These are phyloP conservation scores for Hibiscus trionum DNA, from an alignment of 345 rosid species.

Conservation along the genomic window DNA sequence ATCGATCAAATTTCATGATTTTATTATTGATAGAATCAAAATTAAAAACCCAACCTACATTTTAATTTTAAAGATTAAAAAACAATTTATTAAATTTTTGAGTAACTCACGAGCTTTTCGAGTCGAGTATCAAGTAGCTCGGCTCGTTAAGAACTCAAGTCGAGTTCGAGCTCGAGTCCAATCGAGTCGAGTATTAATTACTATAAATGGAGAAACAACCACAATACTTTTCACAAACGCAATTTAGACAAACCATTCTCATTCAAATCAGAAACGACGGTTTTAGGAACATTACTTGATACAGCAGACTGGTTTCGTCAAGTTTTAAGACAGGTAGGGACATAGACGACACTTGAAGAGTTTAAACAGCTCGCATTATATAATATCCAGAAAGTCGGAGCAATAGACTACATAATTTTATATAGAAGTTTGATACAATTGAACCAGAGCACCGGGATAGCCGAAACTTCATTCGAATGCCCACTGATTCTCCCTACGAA, in stretches of 20 bases:
- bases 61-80: no score
- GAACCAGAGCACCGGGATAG: background rate
- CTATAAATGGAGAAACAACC: background rate
- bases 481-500: constrained; percentile 64
- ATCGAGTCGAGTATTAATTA: no score
- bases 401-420: background rate
- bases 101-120: no score
- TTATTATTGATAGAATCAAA: no score
- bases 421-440: background rate
- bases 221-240: background rate
- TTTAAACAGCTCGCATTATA: background rate
- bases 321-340: background rate
- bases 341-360: background rate
- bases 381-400: background rate
- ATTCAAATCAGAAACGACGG: background rate
- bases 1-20: no score
- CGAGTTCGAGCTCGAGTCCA: no score
- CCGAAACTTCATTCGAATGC: constrained; percentile 43
- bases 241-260: background rate
- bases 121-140: no score
- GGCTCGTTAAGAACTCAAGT: no score
- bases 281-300: background rate
- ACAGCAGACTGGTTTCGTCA: background rate
- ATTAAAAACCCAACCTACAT: no score
- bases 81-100: no score